A percentile compares a stretch with the other conserved stretches of the same genome.
Evolutionary conservation across 164 flowering plant genomes (phyloP).

Genomic region (Macadamia tetraphylla): DNA sequence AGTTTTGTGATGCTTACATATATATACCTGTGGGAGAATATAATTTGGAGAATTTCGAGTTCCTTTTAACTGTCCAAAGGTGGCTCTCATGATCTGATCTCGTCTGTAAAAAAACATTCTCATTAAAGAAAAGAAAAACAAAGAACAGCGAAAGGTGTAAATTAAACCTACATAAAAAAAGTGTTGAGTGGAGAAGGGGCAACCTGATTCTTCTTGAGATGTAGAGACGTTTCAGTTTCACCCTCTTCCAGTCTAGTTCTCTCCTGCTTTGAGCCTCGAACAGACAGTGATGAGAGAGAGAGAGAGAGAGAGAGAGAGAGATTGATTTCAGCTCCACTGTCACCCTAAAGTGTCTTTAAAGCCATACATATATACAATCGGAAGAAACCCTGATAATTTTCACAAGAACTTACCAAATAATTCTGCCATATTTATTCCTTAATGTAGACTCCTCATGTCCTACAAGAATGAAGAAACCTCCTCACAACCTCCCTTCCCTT

Average conservation of each 20-base stretch:
- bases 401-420: no score
- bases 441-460: no score
- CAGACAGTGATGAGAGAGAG: neutral
- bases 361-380: constrained; percentile 10
- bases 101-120: neutral
- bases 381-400: no score
- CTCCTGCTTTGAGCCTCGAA: no score
- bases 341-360: constrained; percentile 33
- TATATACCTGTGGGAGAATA: constrained; percentile 10
- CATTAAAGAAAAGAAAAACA: constrained; percentile 8
- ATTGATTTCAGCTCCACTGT: constrained; percentile 23
- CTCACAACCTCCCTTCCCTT: no score
- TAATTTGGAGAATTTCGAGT: constrained; percentile 10
- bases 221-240: constrained; percentile 21
- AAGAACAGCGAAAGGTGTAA: constrained; percentile 10
- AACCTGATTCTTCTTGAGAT: constrained; percentile 31
- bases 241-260: constrained; percentile 6
- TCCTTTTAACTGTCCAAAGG: constrained; percentile 12
- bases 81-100: neutral
- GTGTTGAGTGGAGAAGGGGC: constrained; percentile 57
- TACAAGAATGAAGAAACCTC: no score
- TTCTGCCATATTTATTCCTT: no score
- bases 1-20: constrained; percentile 14
- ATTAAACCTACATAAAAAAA: neutral
- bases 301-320: constrained; percentile 16